Evolutionary conservation across 345 rosid genomes (phyloP), one percentile per base, ranked within the genome.

Genomic region (Viola odorata): DNA sequence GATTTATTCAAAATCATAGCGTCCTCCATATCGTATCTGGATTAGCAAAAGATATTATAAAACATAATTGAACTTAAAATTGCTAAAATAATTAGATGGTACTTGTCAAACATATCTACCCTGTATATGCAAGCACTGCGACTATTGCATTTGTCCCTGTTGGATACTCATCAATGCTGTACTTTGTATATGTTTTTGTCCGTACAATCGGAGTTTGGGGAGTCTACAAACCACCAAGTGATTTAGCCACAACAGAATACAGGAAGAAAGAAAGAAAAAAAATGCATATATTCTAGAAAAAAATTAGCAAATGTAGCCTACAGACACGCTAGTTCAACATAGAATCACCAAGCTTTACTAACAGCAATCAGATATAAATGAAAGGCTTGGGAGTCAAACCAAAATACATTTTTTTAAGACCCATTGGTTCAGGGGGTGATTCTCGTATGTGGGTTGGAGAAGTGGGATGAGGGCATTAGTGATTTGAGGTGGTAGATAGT

Each of bases 1-100:
- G 99, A 90, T 74, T 94, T 94, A 62, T 94, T 94, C 63, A 94
- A 65, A 74, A 94, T 94, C 99, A 94, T 94, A 5, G 99, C 96
- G 78, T 94, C 99, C 84, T 94, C 99, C 99, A 94, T 94, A 74
- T 94, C 99, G 73, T 85, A 94, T 59, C 97, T 94, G 61, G 55
- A 62, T 16, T 50, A 74, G 14, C 55, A n/a, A 53, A 49, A 62
- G 37, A 40, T 23, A 23, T 23, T 23, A 23, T 23, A 23, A 23
- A 23, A 23, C 32, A 23, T 23, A 52, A 62, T 55, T 62, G 39
- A 23, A 44, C 41, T 54, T 37, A 50, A 11, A 14, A 8, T 47
- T 4, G 7, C 8, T 44, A 37, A 45, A 17, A 39, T 38, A 13
- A 38, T 44, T 44, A 12, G 9, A 41, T 37, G 41, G 61, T 5